A percentile compares a stretch with the other conserved stretches of the same genome.
Conservation (phyloP, 805 yeast species). For the Monosporozyma servazzii region DNA sequence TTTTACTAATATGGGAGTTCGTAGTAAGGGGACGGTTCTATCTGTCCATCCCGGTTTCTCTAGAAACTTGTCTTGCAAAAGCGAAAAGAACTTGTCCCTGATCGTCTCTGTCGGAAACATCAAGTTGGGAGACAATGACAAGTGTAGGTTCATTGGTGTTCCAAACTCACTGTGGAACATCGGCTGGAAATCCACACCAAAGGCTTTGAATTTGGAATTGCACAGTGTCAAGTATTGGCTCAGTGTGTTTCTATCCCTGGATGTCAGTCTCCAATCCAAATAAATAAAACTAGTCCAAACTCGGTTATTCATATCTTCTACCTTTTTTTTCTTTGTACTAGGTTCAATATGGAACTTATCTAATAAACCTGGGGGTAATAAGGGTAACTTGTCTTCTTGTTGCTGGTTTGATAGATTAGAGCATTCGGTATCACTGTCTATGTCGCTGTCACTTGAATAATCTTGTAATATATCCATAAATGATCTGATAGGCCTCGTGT, state of each 20-base stretch:
- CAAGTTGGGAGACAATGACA: slow-evolving; percentile 16
- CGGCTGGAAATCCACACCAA: slow-evolving; percentile 15
- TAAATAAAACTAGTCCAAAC: slow-evolving; percentile 17
- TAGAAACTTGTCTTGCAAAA: not conserved
- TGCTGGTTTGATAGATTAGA: not conserved
- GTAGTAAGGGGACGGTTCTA: not conserved
- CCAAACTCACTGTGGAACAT: slow-evolving; percentile 19
- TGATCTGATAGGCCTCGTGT: not conserved
- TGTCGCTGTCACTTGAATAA: slow-evolving; percentile 12
- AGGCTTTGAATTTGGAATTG: slow-evolving; percentile 1
- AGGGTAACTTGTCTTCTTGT: not conserved
- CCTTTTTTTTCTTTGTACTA: not conserved
- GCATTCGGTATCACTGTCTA: slow-evolving; percentile 3
- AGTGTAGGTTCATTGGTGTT: slow-evolving; percentile 22
- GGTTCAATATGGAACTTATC: slow-evolving; percentile 23
- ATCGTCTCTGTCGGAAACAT: slow-evolving; percentile 1
- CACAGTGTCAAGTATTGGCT: slow-evolving; percentile 6
- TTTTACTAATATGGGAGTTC: not conserved
- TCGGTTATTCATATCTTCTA: not conserved
- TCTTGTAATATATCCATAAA: slow-evolving; percentile 14
- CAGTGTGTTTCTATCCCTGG: slow-evolving; percentile 11
- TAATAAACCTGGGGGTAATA: slow-evolving; percentile 16
- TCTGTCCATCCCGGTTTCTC: not conserved
- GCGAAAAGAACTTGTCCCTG: slow-evolving; percentile 6
- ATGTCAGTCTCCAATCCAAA: slow-evolving; percentile 19